Percentiles rank a stretch among this genome's conserved stretches.
phyloP scores from a whole-genome alignment of 2,329 filamentous ascomycete genomes.

The Tothia fuscella region DNA sequence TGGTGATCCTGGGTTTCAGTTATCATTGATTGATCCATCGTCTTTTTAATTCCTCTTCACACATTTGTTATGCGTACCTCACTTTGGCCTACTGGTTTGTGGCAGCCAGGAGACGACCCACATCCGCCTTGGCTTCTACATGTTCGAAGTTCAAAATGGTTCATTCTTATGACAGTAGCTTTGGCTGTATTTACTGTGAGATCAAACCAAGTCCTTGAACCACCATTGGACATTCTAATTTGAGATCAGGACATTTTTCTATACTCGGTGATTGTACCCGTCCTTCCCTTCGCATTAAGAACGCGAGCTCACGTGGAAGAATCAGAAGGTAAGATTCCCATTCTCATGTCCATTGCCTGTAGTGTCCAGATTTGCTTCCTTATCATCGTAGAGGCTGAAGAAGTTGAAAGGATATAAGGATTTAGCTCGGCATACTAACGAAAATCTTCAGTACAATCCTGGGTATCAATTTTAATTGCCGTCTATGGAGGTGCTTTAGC shows the following conservation, averaged over 20 bases:
- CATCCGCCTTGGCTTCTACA: slow-evolving; percentile 8
- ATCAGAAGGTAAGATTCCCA: slow-evolving; percentile 19
- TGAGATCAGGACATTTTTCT: slow-evolving; percentile 44
- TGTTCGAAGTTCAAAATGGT: slow-evolving; percentile 17
- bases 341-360: slow-evolving; percentile 12
- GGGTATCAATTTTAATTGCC: slow-evolving; percentile 61
- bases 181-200: slow-evolving; percentile 25
- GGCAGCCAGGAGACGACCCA: too few relatives aligned
- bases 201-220: not conserved
- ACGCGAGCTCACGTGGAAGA: slow-evolving; percentile 40
- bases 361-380: not conserved
- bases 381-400: not conserved
- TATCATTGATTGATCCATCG: too few relatives aligned
- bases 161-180: slow-evolving; percentile 25
- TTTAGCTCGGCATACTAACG: not conserved
- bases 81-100: too few relatives aligned
- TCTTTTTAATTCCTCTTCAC: too few relatives aligned
- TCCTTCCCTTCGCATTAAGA: slow-evolving; percentile 56
- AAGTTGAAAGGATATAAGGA: not conserved
- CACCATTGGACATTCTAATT: not conserved
- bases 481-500: slow-evolving; percentile 59
- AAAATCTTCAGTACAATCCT: slow-evolving; percentile 43
- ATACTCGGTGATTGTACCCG: slow-evolving; percentile 55
- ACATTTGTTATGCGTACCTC: too few relatives aligned
- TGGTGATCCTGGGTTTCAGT: too few relatives aligned